Evolutionary conservation across 108 stramenopile species (phyloP), one percentile per base, ranked within the genome.

Genomic region (Licmophora abbreviata): DNA sequence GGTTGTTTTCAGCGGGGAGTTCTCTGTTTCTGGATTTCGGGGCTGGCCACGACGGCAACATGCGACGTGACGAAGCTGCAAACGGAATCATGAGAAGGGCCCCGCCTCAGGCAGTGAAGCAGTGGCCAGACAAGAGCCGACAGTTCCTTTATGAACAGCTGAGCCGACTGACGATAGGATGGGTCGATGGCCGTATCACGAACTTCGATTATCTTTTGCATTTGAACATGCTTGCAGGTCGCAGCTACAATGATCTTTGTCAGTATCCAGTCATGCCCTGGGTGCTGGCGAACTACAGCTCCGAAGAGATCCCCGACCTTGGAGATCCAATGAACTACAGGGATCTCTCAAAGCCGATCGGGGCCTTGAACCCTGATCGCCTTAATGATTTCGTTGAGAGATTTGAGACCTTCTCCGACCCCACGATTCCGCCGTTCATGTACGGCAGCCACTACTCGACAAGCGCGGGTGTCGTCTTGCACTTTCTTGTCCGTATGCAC

Each of bases 191-290:
- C 14, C 74, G 83, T 15, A 76, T 98, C 33, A 88, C 92, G 29
- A 99, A 97, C 59, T 98, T 98, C 54, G 99, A 97, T 52, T 99
- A 97, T 61, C 61, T 99, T 11, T 75, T 95, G 47, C 76, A 85
- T 51, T 65, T 97, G 56, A 99, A 99, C 64, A 78, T 85, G 29
- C 66, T 97, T 30, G 93, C 99, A 7, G 99, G 99, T 6, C 65
- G 99, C 24, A 89, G 87, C 40, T 96, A 85, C 59, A 95, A 96
- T 66, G 96, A 97, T 56, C 81, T 95, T n/a, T 89, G 89, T 44
- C 97, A 99, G 64, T 99, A 99, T 54, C 99, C 99, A 10, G 94
- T 99, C 25, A 82, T 99, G 44, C 99, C 99, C 2, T 99, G 99
- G 99, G 95, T 98, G 17, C 63, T 99, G 0, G 71, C 88, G 11